phyloP scores from a whole-genome alignment of 495 filamentous ascomycete genomes.

The Monascus purpureus region DNA sequence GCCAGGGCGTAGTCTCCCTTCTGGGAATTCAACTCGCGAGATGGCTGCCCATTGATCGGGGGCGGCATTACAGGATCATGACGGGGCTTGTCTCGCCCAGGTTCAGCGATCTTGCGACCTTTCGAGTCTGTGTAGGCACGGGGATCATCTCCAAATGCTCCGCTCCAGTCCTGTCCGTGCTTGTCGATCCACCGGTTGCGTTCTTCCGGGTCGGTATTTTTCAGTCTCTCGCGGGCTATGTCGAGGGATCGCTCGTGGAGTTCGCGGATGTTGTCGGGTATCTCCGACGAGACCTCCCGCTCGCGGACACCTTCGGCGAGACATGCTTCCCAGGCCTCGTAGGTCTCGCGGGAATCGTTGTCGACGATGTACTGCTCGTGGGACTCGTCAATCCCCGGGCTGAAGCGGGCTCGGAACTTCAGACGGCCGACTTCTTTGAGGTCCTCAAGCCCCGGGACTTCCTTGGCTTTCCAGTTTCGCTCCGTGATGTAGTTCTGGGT shows the following conservation, averaged over 20 bases:
- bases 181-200: slow-evolving; percentile 64
- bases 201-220: slow-evolving; percentile 51
- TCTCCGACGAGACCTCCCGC: slow-evolving; percentile 47
- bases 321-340: slow-evolving; percentile 88
- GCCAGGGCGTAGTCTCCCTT: slow-evolving; percentile 1
- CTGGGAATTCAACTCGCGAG: not conserved
- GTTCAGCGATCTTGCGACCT: slow-evolving; percentile 39
- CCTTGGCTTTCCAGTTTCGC: slow-evolving; percentile 41
- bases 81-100: slow-evolving; percentile 39
- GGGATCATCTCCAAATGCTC: slow-evolving; percentile 64
- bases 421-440: slow-evolving; percentile 68
- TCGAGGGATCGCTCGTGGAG: slow-evolving; percentile 70
- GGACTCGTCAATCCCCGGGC: slow-evolving; percentile 80
- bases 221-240: slow-evolving; percentile 65
- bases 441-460: slow-evolving; percentile 52
- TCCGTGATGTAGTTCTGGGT: slow-evolving; percentile 86
- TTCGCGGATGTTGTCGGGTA: slow-evolving; percentile 50
- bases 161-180: slow-evolving; percentile 75
- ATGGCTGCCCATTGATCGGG: slow-evolving; percentile 23
- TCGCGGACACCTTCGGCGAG: slow-evolving; percentile 67
- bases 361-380: slow-evolving; percentile 72
- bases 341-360: slow-evolving; percentile 82
- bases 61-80: slow-evolving; percentile 42
- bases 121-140: slow-evolving; percentile 35
- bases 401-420: slow-evolving; percentile 66